Conservation (phyloP, 257 asterid genomes). For the Eucommia ulmoides region DNA sequence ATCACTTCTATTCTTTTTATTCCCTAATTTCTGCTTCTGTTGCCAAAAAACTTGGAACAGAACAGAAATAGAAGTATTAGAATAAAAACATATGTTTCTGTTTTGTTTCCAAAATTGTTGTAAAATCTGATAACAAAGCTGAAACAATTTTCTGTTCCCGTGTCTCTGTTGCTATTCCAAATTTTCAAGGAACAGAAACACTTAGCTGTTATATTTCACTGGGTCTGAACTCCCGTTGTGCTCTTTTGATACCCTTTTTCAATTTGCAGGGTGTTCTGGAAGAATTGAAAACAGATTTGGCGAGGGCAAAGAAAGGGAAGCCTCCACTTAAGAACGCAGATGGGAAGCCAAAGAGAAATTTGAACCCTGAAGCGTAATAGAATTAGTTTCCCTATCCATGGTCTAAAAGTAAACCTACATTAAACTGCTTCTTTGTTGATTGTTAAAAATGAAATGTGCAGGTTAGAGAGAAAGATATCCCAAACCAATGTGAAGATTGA, state of each 20-base stretch:
- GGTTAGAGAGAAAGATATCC: slow-evolving; percentile 75
- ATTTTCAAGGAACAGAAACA: not conserved
- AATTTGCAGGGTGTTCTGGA: slow-evolving; percentile 40
- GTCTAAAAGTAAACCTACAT: not conserved
- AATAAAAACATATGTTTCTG: too few relatives aligned
- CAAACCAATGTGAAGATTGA: slow-evolving; percentile 63
- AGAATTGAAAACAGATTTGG: slow-evolving; percentile 55
- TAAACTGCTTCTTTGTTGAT: not conserved
- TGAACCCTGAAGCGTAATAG: slow-evolving; percentile 75
- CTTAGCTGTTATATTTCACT: not conserved
- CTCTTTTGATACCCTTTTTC: not conserved
- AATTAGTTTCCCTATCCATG: slow-evolving; percentile 7
- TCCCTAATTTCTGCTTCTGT: too few relatives aligned
- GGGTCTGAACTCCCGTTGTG: not conserved
- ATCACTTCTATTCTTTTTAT: not conserved
- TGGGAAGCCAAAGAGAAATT: slow-evolving; percentile 74
- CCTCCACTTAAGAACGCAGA: slow-evolving; percentile 65
- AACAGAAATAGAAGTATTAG: too few relatives aligned
- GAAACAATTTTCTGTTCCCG: not conserved
- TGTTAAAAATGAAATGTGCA: slow-evolving; percentile 23
- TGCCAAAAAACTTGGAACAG: too few relatives aligned
- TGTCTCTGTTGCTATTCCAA: not conserved
- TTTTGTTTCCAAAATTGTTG: too few relatives aligned
- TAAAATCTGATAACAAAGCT: too few relatives aligned
- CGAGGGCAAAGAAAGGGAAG: slow-evolving; percentile 81